phyloP scores from a whole-genome alignment of 176 grass and related monocot genomes.

The Aegilops sharonensis region DNA sequence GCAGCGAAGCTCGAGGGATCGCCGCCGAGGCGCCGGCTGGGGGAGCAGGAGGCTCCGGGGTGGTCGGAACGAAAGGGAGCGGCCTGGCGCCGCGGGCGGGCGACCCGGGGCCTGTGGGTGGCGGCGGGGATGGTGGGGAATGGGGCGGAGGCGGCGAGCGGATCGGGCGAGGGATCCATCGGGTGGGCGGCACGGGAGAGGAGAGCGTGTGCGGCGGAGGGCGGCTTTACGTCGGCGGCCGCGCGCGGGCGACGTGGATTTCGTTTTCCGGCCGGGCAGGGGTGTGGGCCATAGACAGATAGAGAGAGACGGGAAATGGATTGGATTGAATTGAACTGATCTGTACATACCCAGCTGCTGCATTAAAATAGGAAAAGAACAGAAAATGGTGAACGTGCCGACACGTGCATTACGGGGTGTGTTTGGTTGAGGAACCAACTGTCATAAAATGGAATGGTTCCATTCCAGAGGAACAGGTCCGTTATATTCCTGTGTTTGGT shows the following conservation, averaged over 20 bases:
- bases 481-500: no score
- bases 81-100: slow-evolving; percentile 28
- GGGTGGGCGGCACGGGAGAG: neutral
- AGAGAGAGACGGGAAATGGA: neutral
- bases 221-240: slow-evolving; percentile 19
- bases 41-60: neutral
- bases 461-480: no score
- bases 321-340: slow-evolving; percentile 5
- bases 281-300: slow-evolving; percentile 3
- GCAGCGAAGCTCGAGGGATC: slow-evolving; percentile 4
- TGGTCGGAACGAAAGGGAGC: slow-evolving; percentile 45
- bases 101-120: slow-evolving; percentile 30
- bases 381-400: neutral
- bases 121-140: slow-evolving; percentile 50
- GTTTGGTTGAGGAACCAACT: no score
- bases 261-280: slow-evolving; percentile 11
- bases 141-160: slow-evolving; percentile 28
- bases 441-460: no score
- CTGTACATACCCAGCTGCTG: neutral
- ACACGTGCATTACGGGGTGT: neutral
- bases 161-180: slow-evolving; percentile 46
- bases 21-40: slow-evolving; percentile 5
- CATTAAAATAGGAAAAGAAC: slow-evolving; percentile 10
- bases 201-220: neutral
- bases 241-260: slow-evolving; percentile 25